phyloP scores from a whole-genome alignment of 73 alveolate species.

The Paramecium primaurelia region DNA sequence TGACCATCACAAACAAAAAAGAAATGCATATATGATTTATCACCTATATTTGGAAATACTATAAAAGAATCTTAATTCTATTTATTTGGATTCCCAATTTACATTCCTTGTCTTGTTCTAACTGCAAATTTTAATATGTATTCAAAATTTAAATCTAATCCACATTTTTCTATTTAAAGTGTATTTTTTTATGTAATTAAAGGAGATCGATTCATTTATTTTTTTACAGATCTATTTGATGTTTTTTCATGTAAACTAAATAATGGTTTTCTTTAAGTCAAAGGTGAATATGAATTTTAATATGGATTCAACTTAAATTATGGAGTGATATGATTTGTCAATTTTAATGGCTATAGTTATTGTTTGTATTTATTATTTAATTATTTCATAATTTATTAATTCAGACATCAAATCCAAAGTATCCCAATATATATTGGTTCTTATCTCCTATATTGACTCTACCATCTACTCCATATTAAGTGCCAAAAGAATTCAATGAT shows the following conservation, averaged over 20 bases:
- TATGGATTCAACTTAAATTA: background rate
- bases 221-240: background rate
- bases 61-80: background rate
- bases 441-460: background rate
- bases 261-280: background rate
- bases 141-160: background rate
- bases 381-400: background rate
- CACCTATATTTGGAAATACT: background rate
- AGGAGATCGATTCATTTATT: background rate
- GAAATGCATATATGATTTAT: constrained; percentile 1
- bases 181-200: background rate
- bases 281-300: background rate
- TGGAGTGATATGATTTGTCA: background rate
- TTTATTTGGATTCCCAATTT: background rate
- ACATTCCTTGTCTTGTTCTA: background rate
- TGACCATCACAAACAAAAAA: constrained; percentile 40
- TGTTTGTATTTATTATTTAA: background rate
- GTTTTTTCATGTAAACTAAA: background rate
- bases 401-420: constrained; percentile 22
- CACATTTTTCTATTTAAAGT: background rate
- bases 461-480: constrained; percentile 2
- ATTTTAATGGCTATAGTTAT: background rate
- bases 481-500: background rate
- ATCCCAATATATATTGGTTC: background rate
- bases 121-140: background rate